Evolutionary conservation across 2,329 filamentous ascomycete species (phyloP), one percentile per base, ranked within the genome.

Genomic region (Microdochium trichocladiopsis): DNA sequence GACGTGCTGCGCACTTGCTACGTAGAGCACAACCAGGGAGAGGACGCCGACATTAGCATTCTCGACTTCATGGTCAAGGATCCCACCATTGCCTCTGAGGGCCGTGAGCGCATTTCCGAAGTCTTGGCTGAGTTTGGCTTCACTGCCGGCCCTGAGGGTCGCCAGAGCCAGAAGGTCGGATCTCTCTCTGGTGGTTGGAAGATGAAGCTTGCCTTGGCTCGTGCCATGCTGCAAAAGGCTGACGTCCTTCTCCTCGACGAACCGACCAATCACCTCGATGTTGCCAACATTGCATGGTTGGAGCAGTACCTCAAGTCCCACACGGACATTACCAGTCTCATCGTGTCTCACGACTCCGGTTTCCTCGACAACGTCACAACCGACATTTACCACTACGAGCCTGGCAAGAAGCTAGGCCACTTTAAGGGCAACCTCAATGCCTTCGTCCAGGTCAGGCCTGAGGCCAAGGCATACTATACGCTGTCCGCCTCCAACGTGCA

Each of bases 181-280:
- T 96, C 93, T 21, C 75, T 99, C 33, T 97, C 94, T 45, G 94
- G 94, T 73, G 94, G 94, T 67, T 99, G 94, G 94, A 97, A 97
- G 82, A 99, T 99, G 94, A 99, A 99, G 84, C 77, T 99, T 56
- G 94, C 94, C 59, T 74, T 99, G 69, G 94, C 94, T 50, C 84
- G 94, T 63, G 94, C 94, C 58, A 97, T 99, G 92, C 80, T 99
- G 64, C 89, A 94, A 79, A 88, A 86, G 66, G 93, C 94, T n/a
- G 94, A 99, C 68, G 92, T 99, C 50, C 81, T 99, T 53, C 79
- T 99, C 50, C 84, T 99, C 53, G 94, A 99, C 80, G 94, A 99
- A 82, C 94, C 94, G 71, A 99, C 94, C 63, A 99, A 99, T 77
- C 94, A 99, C 73, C 78, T 99, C 68, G 94, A 99, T 69, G 92